phyloP scores from a whole-genome alignment of 768 basidiomycete genomes.

The Boletus tomentosulus region DNA sequence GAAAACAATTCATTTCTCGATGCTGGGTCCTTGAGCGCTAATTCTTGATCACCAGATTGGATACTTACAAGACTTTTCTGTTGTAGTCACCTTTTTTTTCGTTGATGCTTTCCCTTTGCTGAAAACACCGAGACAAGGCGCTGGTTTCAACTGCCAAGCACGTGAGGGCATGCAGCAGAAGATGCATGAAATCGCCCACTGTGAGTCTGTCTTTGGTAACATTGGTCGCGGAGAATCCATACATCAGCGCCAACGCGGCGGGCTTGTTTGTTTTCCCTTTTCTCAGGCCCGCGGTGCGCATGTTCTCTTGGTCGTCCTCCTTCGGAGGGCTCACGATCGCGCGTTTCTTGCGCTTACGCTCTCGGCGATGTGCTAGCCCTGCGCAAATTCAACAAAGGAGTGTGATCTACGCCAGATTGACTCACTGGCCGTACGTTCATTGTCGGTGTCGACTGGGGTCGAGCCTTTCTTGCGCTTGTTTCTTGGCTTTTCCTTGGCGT shows the following conservation, averaged over 20 bases:
- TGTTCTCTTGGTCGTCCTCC: constrained; percentile 7
- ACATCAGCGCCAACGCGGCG: constrained; percentile 33
- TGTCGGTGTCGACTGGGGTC: constrained; percentile 23
- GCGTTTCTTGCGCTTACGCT: constrained; percentile 57
- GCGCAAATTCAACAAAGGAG: background rate
- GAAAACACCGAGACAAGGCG: constrained; percentile 32
- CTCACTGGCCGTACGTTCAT: constrained; percentile 37
- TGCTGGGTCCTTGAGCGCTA: constrained; percentile 7
- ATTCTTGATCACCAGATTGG: background rate
- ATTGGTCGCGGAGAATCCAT: constrained; percentile 37
- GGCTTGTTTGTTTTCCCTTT: constrained; percentile 20
- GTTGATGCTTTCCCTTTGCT: constrained; percentile 34
- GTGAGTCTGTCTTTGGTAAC: constrained; percentile 35
- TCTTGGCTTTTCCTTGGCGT: constrained; percentile 16
- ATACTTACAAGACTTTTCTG: constrained; percentile 15
- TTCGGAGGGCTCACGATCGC: constrained; percentile 41
- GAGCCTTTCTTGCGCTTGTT: constrained; percentile 22
- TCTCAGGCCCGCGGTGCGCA: constrained; percentile 1
- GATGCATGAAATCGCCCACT: constrained; percentile 15
- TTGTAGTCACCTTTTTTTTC: constrained; percentile 17
- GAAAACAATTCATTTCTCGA: constrained; percentile 37
- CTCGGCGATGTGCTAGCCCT: constrained; percentile 66
- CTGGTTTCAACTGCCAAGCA: constrained; percentile 27
- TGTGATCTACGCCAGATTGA: background rate
- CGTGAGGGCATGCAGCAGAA: constrained; percentile 1